Percentiles rank a stretch among this genome's conserved stretches.
phyloP scores from a whole-genome alignment of 495 filamentous ascomycete species.

The Neurospora pannonica region DNA sequence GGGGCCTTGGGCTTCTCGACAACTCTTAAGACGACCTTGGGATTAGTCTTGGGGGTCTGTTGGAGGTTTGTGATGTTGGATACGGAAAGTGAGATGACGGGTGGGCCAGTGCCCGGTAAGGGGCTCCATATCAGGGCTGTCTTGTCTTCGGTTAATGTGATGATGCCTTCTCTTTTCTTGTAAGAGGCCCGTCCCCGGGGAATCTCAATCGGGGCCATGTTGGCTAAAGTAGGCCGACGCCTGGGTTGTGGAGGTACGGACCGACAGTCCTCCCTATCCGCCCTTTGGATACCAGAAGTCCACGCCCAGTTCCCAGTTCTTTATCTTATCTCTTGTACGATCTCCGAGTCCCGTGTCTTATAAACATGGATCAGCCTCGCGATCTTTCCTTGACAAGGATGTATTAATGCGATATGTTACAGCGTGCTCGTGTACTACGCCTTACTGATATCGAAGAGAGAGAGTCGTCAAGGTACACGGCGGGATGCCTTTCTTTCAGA shows the following conservation, averaged over 20 bases:
- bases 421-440: background rate
- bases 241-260: background rate
- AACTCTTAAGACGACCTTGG: slow-evolving; percentile 88
- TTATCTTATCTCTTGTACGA: background rate
- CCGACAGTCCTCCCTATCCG: background rate
- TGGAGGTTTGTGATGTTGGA: slow-evolving; percentile 81
- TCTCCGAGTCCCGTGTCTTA: background rate
- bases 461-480: background rate
- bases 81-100: slow-evolving; percentile 59
- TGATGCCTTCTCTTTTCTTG: slow-evolving; percentile 92
- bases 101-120: slow-evolving; percentile 40
- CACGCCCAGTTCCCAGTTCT: background rate
- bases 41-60: slow-evolving; percentile 70
- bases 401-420: background rate
- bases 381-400: background rate
- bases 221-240: background rate
- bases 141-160: slow-evolving; percentile 61
- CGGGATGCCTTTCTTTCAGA: background rate
- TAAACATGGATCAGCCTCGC: background rate
- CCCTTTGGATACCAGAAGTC: background rate
- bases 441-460: background rate
- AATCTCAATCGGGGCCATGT: slow-evolving; percentile 40
- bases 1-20: slow-evolving; percentile 54
- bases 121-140: slow-evolving; percentile 75
- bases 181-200: slow-evolving; percentile 66